These are phyloP conservation scores for Fusarium agapanthi DNA, from an alignment of 2,329 filamentous ascomycete species.

Conservation along the genomic window DNA sequence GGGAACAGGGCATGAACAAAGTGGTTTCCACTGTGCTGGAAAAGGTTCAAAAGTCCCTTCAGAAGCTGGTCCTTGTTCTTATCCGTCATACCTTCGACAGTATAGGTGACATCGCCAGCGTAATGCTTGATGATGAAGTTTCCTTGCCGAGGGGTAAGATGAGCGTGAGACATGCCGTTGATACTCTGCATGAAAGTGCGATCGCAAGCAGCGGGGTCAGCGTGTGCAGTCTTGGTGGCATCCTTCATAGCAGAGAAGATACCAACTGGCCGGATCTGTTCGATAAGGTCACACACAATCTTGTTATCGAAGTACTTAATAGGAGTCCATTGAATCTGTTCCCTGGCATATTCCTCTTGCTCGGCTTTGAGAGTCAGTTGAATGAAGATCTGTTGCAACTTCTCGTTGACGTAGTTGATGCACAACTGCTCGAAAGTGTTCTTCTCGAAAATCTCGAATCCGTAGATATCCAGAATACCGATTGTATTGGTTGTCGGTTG, in stretches of 20 bases:
- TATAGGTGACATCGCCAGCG: conserved; percentile 94
- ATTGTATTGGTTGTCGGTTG: conserved; percentile 83
- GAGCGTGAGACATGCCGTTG: conserved; percentile 89
- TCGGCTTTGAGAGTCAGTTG: conserved; percentile 96
- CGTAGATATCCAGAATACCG: conserved; percentile 98
- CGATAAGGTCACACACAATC: conserved; percentile 96
- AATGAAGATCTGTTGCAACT: conserved; percentile 98
- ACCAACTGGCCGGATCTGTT: conserved; percentile 87
- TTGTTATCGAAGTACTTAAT: conserved; percentile 99
- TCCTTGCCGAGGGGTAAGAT: conserved; percentile 90
- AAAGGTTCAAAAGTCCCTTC: conserved; percentile 90
- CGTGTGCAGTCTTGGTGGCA: conserved; percentile 97
- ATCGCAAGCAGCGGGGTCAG: conserved; percentile 92
- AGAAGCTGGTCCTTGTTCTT: conserved; percentile 99
- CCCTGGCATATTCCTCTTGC: conserved; percentile 94
- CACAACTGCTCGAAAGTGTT: conserved; percentile 99
- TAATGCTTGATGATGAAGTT: conserved; percentile 99
- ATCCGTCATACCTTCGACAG: conserved; percentile 95
- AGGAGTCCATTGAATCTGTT: conserved; percentile 98
- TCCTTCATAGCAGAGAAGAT: conserved; percentile 97
- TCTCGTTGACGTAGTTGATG: conserved; percentile 99
- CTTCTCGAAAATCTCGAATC: conserved; percentile 98
- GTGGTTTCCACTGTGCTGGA: conserved; percentile 81
- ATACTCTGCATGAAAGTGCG: conserved; percentile 94
- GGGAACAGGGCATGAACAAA: conserved; percentile 94